These are phyloP conservation scores for Kluyveromyces wickerhamii DNA, from an alignment of 805 yeast genomes.

Conservation along the genomic window DNA sequence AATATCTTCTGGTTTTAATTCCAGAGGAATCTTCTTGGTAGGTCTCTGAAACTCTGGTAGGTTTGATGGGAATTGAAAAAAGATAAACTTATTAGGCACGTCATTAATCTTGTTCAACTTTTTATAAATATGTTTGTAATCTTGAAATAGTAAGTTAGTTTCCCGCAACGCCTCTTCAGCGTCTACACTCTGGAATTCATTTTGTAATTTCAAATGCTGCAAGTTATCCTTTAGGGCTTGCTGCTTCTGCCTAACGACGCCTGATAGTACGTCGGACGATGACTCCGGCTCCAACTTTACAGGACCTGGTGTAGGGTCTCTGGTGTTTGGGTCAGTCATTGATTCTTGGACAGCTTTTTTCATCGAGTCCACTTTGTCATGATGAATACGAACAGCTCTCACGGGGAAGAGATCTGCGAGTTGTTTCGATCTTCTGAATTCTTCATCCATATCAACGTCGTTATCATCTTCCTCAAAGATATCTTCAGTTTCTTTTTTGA, in stretches of 20 bases:
- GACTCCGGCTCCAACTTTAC: slow-evolving; percentile 19
- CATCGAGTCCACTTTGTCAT: slow-evolving; percentile 31
- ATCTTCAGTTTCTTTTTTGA: slow-evolving; percentile 13
- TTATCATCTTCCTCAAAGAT: slow-evolving; percentile 15
- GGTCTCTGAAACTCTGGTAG: slow-evolving; percentile 29
- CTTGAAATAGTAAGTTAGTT: slow-evolving; percentile 29
- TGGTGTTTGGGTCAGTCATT: slow-evolving; percentile 17
- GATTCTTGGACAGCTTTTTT: slow-evolving; percentile 27
- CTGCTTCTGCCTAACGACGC: slow-evolving; percentile 20
- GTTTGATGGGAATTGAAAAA: slow-evolving; percentile 34
- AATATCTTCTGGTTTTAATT: slow-evolving; percentile 10
- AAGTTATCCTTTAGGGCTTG: slow-evolving; percentile 23
- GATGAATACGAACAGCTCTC: slow-evolving; percentile 51
- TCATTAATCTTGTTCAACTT: slow-evolving; percentile 26
- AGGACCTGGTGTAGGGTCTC: slow-evolving; percentile 24
- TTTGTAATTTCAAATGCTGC: slow-evolving; percentile 20
- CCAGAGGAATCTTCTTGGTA: slow-evolving; percentile 2
- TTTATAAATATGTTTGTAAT: slow-evolving; percentile 32
- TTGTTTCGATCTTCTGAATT: slow-evolving; percentile 18
- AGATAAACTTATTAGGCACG: slow-evolving; percentile 28
- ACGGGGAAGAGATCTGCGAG: slow-evolving; percentile 51
- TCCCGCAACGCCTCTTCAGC: slow-evolving; percentile 32
- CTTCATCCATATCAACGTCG: slow-evolving; percentile 21
- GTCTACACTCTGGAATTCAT: slow-evolving; percentile 26
- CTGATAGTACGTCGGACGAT: slow-evolving; percentile 11